Evolutionary conservation across 176 grass and related monocot species (phyloP).

Genomic region (Avena eriantha): DNA sequence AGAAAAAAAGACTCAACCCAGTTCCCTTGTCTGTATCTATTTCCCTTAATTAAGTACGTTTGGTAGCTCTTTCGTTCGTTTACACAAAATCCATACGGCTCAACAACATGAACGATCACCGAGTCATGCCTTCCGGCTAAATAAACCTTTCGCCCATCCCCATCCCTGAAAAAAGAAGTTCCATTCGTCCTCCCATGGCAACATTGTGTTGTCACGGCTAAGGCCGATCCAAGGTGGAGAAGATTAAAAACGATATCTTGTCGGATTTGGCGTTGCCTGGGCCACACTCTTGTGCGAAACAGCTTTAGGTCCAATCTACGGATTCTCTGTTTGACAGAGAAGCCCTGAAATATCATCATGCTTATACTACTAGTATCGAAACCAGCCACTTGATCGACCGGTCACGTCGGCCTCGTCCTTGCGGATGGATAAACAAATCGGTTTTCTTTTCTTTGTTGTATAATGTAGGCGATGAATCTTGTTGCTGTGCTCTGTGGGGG

Average conservation of each 20-base stretch:
- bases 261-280: slow-evolving; percentile 45
- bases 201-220: slow-evolving; percentile 29
- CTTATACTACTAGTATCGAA: not conserved
- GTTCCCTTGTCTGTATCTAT: not conserved
- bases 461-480: not conserved
- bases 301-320: slow-evolving; percentile 44
- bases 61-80: no score
- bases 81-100: not conserved
- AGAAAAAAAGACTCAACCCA: not conserved
- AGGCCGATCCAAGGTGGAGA: not conserved
- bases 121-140: not conserved
- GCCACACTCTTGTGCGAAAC: not conserved
- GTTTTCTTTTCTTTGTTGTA: not conserved
- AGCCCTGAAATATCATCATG: slow-evolving; percentile 21
- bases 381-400: slow-evolving; percentile 12
- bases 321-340: slow-evolving; percentile 40
- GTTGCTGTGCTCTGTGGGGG: slow-evolving; percentile 52
- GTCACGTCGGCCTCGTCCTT: slow-evolving; percentile 29
- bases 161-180: not conserved
- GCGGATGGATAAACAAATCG: not conserved
- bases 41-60: not conserved
- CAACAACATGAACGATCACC: not conserved
- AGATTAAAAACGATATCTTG: slow-evolving; percentile 37
- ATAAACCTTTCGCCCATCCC: not conserved
- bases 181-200: slow-evolving; percentile 28